These are phyloP conservation scores for Amaranthus hypochondriacus DNA, from an alignment of 148 eudicot species.

Conservation along the genomic window DNA sequence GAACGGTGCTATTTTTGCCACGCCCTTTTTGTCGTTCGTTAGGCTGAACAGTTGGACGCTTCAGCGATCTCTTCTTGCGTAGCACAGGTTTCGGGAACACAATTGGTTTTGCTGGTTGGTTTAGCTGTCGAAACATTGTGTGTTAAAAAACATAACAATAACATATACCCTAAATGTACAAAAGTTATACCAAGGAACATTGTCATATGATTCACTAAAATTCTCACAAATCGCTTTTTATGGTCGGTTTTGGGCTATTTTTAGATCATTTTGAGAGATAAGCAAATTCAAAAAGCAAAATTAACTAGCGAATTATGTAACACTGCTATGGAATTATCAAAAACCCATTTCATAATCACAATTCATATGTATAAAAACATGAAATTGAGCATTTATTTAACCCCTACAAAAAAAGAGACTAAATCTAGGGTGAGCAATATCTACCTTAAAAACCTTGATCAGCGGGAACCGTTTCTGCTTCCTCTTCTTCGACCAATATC, in stretches of 20 bases:
- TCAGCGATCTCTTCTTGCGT: slow-evolving; percentile 76
- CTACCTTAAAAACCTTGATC: slow-evolving; percentile 74
- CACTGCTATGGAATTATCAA: background rate
- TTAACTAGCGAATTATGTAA: background rate
- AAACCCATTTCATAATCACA: background rate
- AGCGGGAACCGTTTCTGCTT: slow-evolving; percentile 51
- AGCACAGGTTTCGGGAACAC: slow-evolving; percentile 43
- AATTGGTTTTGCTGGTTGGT: slow-evolving; percentile 44
- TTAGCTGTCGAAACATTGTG: slow-evolving; percentile 36
- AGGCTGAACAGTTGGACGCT: slow-evolving; percentile 37
- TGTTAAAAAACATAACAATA: slow-evolving; percentile 6
- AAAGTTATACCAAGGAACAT: background rate
- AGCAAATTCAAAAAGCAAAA: background rate
- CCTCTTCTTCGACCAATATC: slow-evolving; percentile 65
- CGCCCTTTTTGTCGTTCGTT: slow-evolving; percentile 31
- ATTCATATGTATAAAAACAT: background rate
- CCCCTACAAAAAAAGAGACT: background rate
- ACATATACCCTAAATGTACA: background rate
- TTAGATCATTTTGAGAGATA: background rate
- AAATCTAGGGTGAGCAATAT: background rate
- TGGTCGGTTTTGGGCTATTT: too few relatives aligned
- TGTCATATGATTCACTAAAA: too few relatives aligned
- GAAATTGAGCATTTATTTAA: background rate
- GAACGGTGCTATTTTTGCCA: slow-evolving; percentile 55
- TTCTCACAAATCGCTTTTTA: too few relatives aligned